Evolutionary conservation across 75 land plant species (phyloP).

Genomic region (Pinus taeda): DNA sequence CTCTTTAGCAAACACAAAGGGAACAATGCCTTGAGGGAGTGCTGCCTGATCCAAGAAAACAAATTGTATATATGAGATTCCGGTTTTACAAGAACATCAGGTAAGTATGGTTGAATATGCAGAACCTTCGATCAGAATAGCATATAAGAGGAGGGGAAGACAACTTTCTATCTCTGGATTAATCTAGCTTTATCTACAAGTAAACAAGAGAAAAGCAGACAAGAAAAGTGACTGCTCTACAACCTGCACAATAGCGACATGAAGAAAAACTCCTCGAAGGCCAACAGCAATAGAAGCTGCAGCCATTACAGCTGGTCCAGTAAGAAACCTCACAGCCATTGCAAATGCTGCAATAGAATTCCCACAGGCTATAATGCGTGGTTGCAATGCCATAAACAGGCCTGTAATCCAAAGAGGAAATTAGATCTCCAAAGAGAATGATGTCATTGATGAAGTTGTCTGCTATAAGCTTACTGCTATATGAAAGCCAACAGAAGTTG

Average conservation of each 20-base stretch:
- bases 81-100: not conserved
- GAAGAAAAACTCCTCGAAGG: constrained; percentile 65
- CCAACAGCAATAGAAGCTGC: constrained; percentile 85
- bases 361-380: constrained; percentile 85
- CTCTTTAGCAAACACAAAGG: constrained; percentile 98
- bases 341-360: constrained; percentile 64
- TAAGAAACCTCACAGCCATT: constrained; percentile 83
- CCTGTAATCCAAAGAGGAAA: constrained; percentile 38
- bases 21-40: constrained; percentile 97
- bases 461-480: not conserved
- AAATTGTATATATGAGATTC: not conserved
- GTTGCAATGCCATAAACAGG: constrained; percentile 92
- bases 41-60: constrained; percentile 63
- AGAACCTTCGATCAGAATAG: constrained; percentile 2
- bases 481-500: not conserved
- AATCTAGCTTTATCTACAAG: not conserved
- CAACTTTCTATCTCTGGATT: too few species aligned
- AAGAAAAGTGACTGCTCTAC: not conserved
- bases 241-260: constrained; percentile 93
- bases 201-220: not conserved
- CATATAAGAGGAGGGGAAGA: not conserved
- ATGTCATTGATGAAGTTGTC: not conserved
- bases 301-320: constrained; percentile 95
- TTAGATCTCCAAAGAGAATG: not conserved
- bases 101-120: not conserved